A percentile compares a stretch with the other conserved stretches of the same genome.
These are phyloP conservation scores for Acanthamoeba sp. DNA, from an alignment of 208 protist genomes.

Conservation along the genomic window DNA sequence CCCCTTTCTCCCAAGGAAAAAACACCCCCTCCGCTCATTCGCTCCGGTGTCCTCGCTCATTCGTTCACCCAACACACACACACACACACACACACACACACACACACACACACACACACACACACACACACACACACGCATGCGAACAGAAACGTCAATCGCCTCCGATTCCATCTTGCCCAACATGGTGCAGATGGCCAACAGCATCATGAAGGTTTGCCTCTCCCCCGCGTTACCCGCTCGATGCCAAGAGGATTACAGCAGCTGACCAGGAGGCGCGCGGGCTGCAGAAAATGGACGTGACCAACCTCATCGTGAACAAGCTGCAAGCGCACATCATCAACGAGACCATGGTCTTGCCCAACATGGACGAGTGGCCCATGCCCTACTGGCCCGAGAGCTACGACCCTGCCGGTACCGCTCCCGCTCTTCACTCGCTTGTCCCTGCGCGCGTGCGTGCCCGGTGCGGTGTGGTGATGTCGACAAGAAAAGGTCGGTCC, in stretches of 20 bases:
- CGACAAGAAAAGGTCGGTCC: neutral
- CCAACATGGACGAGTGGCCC: constrained; percentile 70
- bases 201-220: constrained; percentile 50
- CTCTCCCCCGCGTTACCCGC: neutral
- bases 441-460: too few species aligned
- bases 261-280: neutral
- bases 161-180: constrained; percentile 40
- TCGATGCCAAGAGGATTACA: neutral
- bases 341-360: constrained; percentile 57
- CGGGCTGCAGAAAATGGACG: constrained; percentile 34
- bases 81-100: neutral
- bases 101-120: neutral
- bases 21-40: neutral
- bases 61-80: neutral
- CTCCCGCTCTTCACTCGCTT: neutral
- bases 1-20: neutral
- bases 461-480: neutral
- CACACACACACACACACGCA: neutral
- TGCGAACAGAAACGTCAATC: constrained; percentile 14
- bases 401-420: constrained; percentile 26
- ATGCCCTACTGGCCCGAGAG: constrained; percentile 67
- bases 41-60: too few species aligned
- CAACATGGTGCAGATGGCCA: constrained; percentile 58
- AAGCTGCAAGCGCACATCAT: constrained; percentile 61
- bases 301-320: constrained; percentile 61